These are phyloP conservation scores for Podospora comata DNA, from an alignment of 495 filamentous ascomycete species.

Conservation along the genomic window DNA sequence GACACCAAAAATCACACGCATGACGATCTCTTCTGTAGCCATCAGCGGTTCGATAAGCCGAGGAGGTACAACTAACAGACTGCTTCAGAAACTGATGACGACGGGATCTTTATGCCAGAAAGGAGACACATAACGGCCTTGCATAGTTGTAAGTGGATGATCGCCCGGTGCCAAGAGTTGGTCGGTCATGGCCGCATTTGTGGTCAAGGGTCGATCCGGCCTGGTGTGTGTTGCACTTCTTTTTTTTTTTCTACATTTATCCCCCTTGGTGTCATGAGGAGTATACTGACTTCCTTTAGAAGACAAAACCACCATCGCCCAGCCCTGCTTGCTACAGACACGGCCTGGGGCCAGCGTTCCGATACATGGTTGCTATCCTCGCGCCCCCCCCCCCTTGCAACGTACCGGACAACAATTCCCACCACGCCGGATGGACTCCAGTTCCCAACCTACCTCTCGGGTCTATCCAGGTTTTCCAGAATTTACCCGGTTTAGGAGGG, in stretches of 20 bases:
- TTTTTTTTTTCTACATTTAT: neutral
- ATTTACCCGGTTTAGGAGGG: conserved; percentile 25
- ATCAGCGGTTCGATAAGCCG: neutral
- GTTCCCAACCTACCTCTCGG: neutral
- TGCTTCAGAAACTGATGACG: neutral
- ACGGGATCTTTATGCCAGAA: neutral
- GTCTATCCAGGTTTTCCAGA: conserved; percentile 22
- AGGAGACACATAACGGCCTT: conserved; percentile 1
- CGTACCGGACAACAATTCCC: neutral
- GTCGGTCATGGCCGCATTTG: conserved; percentile 21
- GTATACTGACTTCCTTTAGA: neutral
- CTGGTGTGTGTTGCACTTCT: neutral
- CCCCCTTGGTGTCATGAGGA: neutral
- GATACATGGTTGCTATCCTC: neutral
- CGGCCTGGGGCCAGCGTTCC: neutral
- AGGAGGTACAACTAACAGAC: neutral
- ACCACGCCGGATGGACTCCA: neutral
- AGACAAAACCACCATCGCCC: neutral
- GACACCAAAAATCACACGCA: neutral
- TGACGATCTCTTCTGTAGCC: neutral
- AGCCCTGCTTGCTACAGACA: neutral
- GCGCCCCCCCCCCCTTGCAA: neutral
- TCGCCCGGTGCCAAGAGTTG: conserved; percentile 12
- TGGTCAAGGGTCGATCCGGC: conserved; percentile 18
- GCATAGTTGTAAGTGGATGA: conserved; percentile 3